Percentiles rank a stretch among this genome's conserved stretches.
Conservation (phyloP, 805 yeast species). For the Starmerella apis region DNA sequence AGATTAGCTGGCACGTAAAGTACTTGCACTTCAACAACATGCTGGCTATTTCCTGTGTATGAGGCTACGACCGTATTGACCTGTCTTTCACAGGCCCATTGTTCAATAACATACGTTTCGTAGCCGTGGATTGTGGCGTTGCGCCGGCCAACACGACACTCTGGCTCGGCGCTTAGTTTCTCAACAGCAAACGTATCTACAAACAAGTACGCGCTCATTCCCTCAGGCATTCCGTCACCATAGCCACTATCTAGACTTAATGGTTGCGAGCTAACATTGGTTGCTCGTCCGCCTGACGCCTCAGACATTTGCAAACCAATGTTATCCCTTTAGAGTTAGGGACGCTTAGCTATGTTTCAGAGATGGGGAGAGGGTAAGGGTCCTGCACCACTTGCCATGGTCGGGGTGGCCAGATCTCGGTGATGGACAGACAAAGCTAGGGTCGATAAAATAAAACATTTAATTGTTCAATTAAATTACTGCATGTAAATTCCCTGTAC, state of each 20-base stretch:
- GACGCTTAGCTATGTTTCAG: not conserved
- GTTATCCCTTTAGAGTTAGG: not conserved
- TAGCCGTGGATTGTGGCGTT: constrained; percentile 54
- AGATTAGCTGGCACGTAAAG: constrained; percentile 43
- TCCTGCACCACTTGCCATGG: not conserved
- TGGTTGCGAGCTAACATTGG: not conserved
- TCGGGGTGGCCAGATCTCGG: no score
- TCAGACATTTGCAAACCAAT: not conserved
- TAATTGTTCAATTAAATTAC: not conserved
- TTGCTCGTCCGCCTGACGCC: not conserved
- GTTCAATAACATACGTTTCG: constrained; percentile 86
- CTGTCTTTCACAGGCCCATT: constrained; percentile 74
- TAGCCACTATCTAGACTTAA: not conserved
- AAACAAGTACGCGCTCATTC: constrained; percentile 26
- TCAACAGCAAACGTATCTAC: constrained; percentile 28
- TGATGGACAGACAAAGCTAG: no score
- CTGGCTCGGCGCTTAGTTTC: constrained; percentile 25
- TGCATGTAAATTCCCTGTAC: no score
- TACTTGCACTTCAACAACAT: constrained; percentile 50
- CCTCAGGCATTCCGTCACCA: not conserved
- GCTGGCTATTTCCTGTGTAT: constrained; percentile 73
- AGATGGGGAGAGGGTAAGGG: constrained; percentile 3
- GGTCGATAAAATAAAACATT: not conserved
- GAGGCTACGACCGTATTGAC: constrained; percentile 61
- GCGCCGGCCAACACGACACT: constrained; percentile 32